A percentile compares a stretch with the other conserved stretches of the same genome.
phyloP scores from a whole-genome alignment of 2,329 filamentous ascomycete genomes.

The Hymenotorrendiella dingleyae region DNA sequence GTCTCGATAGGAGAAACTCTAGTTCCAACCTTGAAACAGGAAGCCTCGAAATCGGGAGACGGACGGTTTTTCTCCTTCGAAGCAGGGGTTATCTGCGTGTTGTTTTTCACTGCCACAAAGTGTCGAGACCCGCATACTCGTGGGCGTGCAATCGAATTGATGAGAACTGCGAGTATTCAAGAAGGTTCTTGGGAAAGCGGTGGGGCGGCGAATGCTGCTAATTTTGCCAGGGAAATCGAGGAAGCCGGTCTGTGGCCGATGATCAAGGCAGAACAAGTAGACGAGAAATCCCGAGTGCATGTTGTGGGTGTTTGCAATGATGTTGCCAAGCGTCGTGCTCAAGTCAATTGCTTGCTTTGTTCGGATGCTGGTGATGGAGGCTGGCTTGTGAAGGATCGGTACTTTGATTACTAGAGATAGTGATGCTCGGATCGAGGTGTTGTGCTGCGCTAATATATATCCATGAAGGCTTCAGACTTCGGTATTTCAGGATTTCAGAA shows the following conservation, averaged over 20 bases:
- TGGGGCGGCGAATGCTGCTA: neutral
- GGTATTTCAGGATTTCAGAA: too few species aligned
- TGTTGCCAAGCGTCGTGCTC: constrained; percentile 1
- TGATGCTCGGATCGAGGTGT: too few species aligned
- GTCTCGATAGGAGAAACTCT: constrained; percentile 5
- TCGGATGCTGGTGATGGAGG: neutral
- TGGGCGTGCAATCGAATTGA: constrained; percentile 6
- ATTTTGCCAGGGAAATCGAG: constrained; percentile 10
- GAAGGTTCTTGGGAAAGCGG: constrained; percentile 58
- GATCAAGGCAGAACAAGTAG: neutral
- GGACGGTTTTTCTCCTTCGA: constrained; percentile 11
- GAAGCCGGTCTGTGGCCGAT: constrained; percentile 6
- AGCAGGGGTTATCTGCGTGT: constrained; percentile 8
- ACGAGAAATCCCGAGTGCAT: constrained; percentile 6
- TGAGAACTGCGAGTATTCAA: constrained; percentile 48
- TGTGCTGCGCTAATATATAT: too few species aligned
- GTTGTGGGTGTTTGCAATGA: neutral
- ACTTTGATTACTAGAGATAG: too few species aligned
- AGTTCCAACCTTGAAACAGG: neutral
- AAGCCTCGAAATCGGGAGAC: neutral
- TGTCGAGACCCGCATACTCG: constrained; percentile 12
- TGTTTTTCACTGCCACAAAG: constrained; percentile 8
- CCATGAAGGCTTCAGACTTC: too few species aligned
- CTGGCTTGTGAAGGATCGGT: too few species aligned
- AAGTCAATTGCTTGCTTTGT: constrained; percentile 3